Evolutionary conservation across 108 stramenopile genomes (phyloP).

Genomic region (Stephanodiscus minutulus): DNA sequence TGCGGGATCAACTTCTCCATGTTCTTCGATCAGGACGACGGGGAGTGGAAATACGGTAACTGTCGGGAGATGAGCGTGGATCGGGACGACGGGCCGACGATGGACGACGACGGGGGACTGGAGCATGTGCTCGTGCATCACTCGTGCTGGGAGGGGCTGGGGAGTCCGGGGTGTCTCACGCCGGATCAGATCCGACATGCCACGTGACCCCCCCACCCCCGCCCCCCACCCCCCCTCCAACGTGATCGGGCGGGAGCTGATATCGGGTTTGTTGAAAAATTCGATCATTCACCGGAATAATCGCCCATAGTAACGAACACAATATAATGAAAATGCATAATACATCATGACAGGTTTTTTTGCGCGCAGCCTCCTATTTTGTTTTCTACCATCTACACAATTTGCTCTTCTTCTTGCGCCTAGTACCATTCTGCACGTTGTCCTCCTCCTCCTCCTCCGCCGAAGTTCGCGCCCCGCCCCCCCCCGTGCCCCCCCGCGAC

Average conservation of each 20-base stretch:
- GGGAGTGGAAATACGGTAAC: conserved; percentile 83
- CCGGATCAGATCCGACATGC: conserved; percentile 73
- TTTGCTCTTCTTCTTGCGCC: conserved; percentile 1
- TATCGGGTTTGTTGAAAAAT: no score
- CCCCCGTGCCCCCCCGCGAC: background rate
- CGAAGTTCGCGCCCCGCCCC: background rate
- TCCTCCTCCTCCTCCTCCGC: background rate
- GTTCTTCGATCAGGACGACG: conserved; percentile 90
- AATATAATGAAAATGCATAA: no score
- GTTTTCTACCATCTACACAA: conserved; percentile 1
- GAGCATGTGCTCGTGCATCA: conserved; percentile 73
- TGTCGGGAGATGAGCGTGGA: conserved; percentile 78
- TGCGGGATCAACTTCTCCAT: conserved; percentile 89
- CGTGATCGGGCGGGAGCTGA: background rate
- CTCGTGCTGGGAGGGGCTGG: conserved; percentile 75
- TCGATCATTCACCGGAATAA: no score
- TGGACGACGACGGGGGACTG: conserved; percentile 49
- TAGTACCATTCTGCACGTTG: background rate
- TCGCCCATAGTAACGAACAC: no score
- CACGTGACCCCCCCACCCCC: background rate
- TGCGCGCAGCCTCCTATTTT: no score
- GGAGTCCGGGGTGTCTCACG: conserved; percentile 67
- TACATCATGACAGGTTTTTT: no score
- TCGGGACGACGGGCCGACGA: conserved; percentile 58
- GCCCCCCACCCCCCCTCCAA: background rate